Conservation (phyloP, 1,139 yeast genomes). For the Kazachstania sp. region DNA sequence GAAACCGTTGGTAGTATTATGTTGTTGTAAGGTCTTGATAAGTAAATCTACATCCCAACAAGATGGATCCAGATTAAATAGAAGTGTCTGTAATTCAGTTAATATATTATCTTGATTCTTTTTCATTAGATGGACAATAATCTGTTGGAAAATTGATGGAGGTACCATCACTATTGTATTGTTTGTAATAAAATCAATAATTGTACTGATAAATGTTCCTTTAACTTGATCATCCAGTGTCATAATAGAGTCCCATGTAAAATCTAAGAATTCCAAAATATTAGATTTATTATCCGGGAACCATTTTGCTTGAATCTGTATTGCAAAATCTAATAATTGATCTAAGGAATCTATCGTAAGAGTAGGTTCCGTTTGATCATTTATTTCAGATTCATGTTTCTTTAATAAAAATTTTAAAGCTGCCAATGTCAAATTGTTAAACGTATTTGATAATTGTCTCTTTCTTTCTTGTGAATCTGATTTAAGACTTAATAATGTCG, state of each 20-base stretch:
- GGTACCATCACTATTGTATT: constrained; percentile 45
- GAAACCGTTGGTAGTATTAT: constrained; percentile 30
- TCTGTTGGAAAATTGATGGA: constrained; percentile 50
- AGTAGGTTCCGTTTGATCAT: too few species aligned
- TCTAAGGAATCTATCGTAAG: background rate
- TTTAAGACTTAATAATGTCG: constrained; percentile 14
- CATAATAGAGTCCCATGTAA: constrained; percentile 7
- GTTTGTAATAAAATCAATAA: constrained; percentile 35
- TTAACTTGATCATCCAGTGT: background rate
- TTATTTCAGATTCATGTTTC: background rate
- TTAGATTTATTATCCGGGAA: constrained; percentile 5
- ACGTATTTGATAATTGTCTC: constrained; percentile 43
- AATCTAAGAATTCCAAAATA: constrained; percentile 6
- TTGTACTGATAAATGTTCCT: constrained; percentile 1
- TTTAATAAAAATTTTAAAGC: constrained; percentile 21
- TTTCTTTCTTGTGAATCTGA: constrained; percentile 38
- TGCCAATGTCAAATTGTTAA: constrained; percentile 41
- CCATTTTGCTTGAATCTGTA: constrained; percentile 8
- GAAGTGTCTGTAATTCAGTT: constrained; percentile 46
- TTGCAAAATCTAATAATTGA: constrained; percentile 3
- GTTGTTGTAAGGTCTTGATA: constrained; percentile 43
- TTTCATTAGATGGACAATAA: constrained; percentile 28
- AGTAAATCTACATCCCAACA: constrained; percentile 68
- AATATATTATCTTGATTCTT: background rate
- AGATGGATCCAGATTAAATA: constrained; percentile 55